Percentiles rank a stretch among this genome's conserved stretches.
phyloP scores from a whole-genome alignment of 1,284 basidiomycete genomes.

The Pascua sp. region DNA sequence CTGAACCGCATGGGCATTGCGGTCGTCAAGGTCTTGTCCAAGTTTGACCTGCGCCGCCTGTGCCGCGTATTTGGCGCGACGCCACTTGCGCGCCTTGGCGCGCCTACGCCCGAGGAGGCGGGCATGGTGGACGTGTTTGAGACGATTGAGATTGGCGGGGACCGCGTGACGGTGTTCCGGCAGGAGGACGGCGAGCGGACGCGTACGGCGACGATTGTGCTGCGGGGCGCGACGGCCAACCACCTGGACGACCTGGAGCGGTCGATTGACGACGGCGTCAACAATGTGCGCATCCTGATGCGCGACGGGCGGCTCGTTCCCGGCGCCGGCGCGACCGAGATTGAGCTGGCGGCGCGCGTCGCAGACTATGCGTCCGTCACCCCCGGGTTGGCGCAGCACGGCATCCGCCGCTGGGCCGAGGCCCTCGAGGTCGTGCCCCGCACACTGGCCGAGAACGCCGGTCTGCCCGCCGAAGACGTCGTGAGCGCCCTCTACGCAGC shows the following conservation, averaged over 20 bases:
- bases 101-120: slow-evolving; percentile 93
- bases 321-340: slow-evolving; percentile 90
- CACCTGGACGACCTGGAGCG: slow-evolving; percentile 93
- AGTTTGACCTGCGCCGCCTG: slow-evolving; percentile 92
- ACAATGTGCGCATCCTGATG: slow-evolving; percentile 89
- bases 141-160: slow-evolving; percentile 93
- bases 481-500: slow-evolving; percentile 83
- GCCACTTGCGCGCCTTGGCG: slow-evolving; percentile 90
- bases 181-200: slow-evolving; percentile 76
- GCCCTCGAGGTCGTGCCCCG: slow-evolving; percentile 90
- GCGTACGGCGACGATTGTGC: slow-evolving; percentile 85
- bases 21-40: slow-evolving; percentile 95
- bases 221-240: slow-evolving; percentile 94
- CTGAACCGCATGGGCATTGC: slow-evolving; percentile 90
- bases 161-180: slow-evolving; percentile 92
- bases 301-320: slow-evolving; percentile 88
- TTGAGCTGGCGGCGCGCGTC: slow-evolving; percentile 81
- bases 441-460: slow-evolving; percentile 94
- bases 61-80: slow-evolving; percentile 95
- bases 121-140: slow-evolving; percentile 92
- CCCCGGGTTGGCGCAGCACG: slow-evolving; percentile 89
- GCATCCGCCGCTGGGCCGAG: slow-evolving; percentile 82
- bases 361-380: slow-evolving; percentile 83
- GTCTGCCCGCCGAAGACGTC: slow-evolving; percentile 88
- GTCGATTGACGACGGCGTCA: slow-evolving; percentile 94